These are phyloP conservation scores for Saitozyma sp. DNA, from an alignment of 768 basidiomycete species.

Conservation along the genomic window DNA sequence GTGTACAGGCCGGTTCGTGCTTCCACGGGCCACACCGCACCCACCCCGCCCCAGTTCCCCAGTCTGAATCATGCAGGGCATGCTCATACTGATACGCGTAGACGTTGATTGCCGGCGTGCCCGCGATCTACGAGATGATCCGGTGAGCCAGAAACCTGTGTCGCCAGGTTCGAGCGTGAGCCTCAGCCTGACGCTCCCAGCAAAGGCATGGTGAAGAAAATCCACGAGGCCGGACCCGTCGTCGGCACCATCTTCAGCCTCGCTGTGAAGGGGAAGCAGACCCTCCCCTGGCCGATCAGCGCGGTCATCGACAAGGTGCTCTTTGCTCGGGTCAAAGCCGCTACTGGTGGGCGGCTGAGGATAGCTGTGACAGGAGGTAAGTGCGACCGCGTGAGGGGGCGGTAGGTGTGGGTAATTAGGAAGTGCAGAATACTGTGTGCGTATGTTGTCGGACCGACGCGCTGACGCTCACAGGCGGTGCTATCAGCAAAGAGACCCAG, in stretches of 20 bases:
- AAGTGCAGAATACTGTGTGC: background rate
- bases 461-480: constrained; percentile 14
- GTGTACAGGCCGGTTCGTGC: constrained; percentile 40
- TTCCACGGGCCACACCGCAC: too few species aligned
- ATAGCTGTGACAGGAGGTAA: constrained; percentile 47
- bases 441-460: background rate
- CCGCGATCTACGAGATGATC: constrained; percentile 42
- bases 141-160: constrained; percentile 13
- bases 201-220: constrained; percentile 51
- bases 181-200: constrained; percentile 7
- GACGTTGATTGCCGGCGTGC: constrained; percentile 50
- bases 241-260: constrained; percentile 40
- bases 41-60: too few species aligned
- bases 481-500: constrained; percentile 41
- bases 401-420: background rate
- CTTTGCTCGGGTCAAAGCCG: constrained; percentile 47
- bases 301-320: constrained; percentile 43
- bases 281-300: constrained; percentile 40
- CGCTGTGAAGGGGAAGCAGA: constrained; percentile 46
- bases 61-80: too few species aligned
- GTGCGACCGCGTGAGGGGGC: background rate
- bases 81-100: constrained; percentile 7
- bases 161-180: too few species aligned
- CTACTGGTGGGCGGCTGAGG: constrained; percentile 47
- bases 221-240: constrained; percentile 40